A percentile compares a stretch with the other conserved stretches of the same genome.
Conservation (phyloP, 1,284 basidiomycete species). For the Puccinia brachypodii region DNA sequence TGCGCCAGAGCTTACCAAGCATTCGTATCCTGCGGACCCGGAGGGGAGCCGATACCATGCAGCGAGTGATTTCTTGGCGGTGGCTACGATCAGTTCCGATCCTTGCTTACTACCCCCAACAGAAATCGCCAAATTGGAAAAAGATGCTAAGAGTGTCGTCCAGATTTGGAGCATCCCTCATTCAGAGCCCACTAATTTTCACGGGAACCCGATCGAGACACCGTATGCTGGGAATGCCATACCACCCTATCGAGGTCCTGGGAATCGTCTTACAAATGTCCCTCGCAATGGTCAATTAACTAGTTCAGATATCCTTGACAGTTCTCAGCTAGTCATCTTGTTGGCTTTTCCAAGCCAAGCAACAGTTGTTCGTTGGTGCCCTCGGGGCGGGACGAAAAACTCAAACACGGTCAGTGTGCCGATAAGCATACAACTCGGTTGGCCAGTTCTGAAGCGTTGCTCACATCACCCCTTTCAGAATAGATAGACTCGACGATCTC, state of each 20-base stretch:
- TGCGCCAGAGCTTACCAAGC: constrained; percentile 61
- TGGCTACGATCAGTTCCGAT: constrained; percentile 67
- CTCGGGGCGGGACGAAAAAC: constrained; percentile 49
- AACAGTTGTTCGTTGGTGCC: constrained; percentile 47
- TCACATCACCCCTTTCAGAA: not conserved
- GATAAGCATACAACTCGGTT: not conserved
- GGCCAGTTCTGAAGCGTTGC: not conserved
- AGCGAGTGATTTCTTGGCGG: constrained; percentile 72
- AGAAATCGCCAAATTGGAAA: constrained; percentile 51
- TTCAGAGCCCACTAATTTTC: constrained; percentile 35
- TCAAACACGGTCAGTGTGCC: not conserved
- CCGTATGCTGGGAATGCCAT: not conserved
- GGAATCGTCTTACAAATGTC: not conserved
- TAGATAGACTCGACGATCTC: not conserved
- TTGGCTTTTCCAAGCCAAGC: constrained; percentile 61
- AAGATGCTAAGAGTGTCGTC: constrained; percentile 53
- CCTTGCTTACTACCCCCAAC: constrained; percentile 53
- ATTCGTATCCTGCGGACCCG: constrained; percentile 14
- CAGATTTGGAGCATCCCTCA: constrained; percentile 59
- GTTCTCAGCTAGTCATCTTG: constrained; percentile 71
- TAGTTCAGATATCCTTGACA: not conserved
- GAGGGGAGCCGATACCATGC: not conserved
- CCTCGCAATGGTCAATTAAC: not conserved
- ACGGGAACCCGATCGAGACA: not conserved
- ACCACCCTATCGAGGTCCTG: not conserved